Conservation (phyloP, 805 yeast genomes). For the Kazachstania psychrophila region DNA sequence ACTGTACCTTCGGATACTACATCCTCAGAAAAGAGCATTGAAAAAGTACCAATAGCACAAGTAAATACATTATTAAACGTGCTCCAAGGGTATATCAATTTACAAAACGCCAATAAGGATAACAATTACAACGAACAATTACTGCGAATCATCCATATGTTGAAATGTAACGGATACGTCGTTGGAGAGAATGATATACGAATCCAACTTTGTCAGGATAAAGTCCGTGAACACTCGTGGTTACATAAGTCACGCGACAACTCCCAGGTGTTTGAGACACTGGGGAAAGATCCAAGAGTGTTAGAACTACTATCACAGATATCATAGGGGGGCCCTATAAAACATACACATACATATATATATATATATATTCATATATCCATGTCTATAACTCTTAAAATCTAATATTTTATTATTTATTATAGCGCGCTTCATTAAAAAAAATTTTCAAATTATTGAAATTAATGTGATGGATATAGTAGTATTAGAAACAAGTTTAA, state of each 20-base stretch:
- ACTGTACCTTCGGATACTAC: too few species aligned
- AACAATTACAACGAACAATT: slow-evolving; percentile 15
- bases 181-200: not conserved
- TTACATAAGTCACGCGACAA: too few species aligned
- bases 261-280: slow-evolving; percentile 6
- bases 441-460: too few species aligned
- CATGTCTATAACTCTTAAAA: not conserved
- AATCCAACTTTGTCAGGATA: slow-evolving; percentile 7
- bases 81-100: slow-evolving; percentile 13
- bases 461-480: too few species aligned
- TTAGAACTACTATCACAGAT: slow-evolving; percentile 5
- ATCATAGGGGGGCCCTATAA: not conserved
- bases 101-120: slow-evolving; percentile 5
- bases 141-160: slow-evolving; percentile 20
- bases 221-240: too few species aligned
- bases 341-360: not conserved
- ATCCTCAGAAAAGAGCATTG: too few species aligned
- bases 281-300: slow-evolving; percentile 7
- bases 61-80: slow-evolving; percentile 19
- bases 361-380: not conserved
- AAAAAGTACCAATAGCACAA: slow-evolving; percentile 9
- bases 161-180: slow-evolving; percentile 19
- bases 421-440: too few species aligned
- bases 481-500: too few species aligned
- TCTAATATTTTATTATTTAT: not conserved